These are phyloP conservation scores for Akanthomyces lecanii DNA, from an alignment of 2,329 filamentous ascomycete genomes.

Conservation along the genomic window DNA sequence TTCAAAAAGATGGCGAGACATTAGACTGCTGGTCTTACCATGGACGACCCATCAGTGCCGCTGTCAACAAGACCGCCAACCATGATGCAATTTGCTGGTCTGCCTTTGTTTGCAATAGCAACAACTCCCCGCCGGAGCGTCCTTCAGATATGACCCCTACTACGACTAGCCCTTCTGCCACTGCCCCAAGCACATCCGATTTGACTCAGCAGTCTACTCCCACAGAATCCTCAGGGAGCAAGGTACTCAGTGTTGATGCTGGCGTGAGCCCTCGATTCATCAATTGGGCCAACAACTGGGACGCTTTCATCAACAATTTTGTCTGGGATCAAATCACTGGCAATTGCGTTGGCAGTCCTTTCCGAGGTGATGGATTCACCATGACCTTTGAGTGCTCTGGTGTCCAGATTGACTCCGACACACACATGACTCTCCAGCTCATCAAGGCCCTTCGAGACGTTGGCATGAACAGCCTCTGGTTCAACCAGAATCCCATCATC, in stretches of 20 bases:
- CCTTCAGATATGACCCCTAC: constrained; percentile 34
- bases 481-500: constrained; percentile 37
- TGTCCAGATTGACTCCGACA: constrained; percentile 35
- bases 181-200: constrained; percentile 30
- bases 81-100: constrained; percentile 36
- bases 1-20: constrained; percentile 37
- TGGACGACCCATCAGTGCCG: constrained; percentile 35
- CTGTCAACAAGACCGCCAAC: constrained; percentile 36
- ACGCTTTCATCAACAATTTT: constrained; percentile 37
- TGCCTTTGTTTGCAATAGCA: constrained; percentile 39
- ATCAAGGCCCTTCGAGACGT: constrained; percentile 37
- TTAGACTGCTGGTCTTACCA: constrained; percentile 41
- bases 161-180: constrained; percentile 32
- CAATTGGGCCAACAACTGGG: constrained; percentile 37
- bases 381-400: constrained; percentile 36
- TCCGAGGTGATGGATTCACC: constrained; percentile 33
- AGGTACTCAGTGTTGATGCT: constrained; percentile 30
- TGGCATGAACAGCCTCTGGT: constrained; percentile 36
- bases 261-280: constrained; percentile 36
- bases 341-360: constrained; percentile 30
- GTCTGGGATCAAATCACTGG: constrained; percentile 37
- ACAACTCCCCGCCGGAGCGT: constrained; percentile 30
- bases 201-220: constrained; percentile 29
- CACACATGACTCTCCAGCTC: constrained; percentile 36
- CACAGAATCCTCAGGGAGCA: constrained; percentile 27